Percentiles rank a stretch among this genome's conserved stretches.
phyloP scores from a whole-genome alignment of 139 green algal species.

The Ulvella scutata region DNA sequence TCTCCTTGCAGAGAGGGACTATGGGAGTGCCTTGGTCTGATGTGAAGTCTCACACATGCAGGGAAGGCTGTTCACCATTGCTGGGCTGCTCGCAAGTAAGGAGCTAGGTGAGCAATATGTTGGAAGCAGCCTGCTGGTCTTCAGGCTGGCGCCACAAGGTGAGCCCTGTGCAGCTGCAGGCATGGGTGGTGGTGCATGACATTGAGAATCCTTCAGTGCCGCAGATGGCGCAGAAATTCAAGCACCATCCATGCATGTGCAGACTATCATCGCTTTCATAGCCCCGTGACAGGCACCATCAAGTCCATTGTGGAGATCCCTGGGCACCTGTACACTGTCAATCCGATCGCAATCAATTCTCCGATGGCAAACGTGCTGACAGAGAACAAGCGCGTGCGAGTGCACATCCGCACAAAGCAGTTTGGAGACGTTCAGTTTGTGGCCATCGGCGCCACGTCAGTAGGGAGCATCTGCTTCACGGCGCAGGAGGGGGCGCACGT shows the following conservation, averaged over 20 bases:
- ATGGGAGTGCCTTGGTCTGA: too few species aligned
- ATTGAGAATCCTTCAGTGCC: neutral
- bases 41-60: too few species aligned
- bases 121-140: neutral
- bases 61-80: neutral
- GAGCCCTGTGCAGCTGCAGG: neutral
- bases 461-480: neutral
- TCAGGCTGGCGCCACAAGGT: neutral
- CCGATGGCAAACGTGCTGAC: neutral
- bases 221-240: neutral
- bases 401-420: neutral
- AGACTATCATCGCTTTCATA: neutral
- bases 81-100: neutral
- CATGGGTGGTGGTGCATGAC: neutral
- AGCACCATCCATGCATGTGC: neutral
- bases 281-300: neutral
- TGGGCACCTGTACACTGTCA: neutral
- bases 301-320: conserved; percentile 1
- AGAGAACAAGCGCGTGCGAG: neutral
- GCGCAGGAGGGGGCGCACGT: neutral
- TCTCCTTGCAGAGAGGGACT: too few species aligned
- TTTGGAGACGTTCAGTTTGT: neutral
- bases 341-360: neutral
- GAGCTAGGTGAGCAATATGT: neutral
- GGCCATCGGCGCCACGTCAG: neutral